Percentiles rank a stretch among this genome's conserved stretches.
Conservation (phyloP, 2,329 filamentous ascomycete species). For the Claviceps sp. region DNA sequence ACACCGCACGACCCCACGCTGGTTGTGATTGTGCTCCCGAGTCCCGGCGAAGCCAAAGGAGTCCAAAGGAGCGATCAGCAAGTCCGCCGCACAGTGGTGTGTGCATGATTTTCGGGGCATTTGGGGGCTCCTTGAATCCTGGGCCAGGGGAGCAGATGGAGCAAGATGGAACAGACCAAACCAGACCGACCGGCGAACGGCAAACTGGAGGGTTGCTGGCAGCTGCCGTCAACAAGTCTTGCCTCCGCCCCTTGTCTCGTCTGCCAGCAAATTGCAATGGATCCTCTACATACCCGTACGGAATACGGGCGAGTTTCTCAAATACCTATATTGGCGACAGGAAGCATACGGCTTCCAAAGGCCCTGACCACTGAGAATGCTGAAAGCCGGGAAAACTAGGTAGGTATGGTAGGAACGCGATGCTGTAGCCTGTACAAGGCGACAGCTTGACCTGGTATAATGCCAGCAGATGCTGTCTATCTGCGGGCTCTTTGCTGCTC, state of each 20-base stretch:
- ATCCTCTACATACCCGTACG: too few relatives aligned
- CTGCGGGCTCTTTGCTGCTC: too few relatives aligned
- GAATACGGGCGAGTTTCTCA: too few relatives aligned
- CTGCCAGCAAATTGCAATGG: neutral
- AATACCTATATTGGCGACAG: too few relatives aligned
- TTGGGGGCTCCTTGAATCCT: neutral
- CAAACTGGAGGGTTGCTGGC: neutral
- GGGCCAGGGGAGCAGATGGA: neutral
- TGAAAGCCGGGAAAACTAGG: too few relatives aligned
- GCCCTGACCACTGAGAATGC: too few relatives aligned
- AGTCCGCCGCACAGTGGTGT: neutral
- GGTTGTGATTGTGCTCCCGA: neutral
- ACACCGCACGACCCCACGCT: neutral
- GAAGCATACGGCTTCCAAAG: too few relatives aligned
- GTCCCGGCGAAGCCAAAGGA: neutral
- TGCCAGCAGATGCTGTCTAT: too few relatives aligned
- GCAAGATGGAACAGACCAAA: neutral
- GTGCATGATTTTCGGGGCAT: neutral
- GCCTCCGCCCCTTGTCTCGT: neutral
- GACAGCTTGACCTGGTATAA: too few relatives aligned
- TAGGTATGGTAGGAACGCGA: too few relatives aligned
- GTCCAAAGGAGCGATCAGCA: neutral
- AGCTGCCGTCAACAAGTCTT: neutral
- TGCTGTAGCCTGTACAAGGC: too few relatives aligned
- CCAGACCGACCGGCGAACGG: neutral